Percentiles rank a stretch among this genome's conserved stretches.
Conservation (phyloP, 2,329 filamentous ascomycete species). For the Alternaria postmessia region DNA sequence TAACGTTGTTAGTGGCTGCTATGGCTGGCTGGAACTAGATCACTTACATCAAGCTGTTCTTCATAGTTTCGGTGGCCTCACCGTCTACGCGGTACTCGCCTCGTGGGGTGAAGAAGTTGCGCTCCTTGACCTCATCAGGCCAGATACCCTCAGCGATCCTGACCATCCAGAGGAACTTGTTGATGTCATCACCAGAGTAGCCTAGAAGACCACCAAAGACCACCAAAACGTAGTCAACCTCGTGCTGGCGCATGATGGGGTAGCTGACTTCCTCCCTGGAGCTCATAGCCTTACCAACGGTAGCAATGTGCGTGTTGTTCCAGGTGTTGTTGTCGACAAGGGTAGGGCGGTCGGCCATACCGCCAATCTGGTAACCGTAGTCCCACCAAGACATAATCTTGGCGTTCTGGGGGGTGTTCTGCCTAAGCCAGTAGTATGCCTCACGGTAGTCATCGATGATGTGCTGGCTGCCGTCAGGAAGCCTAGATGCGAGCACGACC, state of each 20-base stretch:
- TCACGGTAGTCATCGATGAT: conserved; percentile 99
- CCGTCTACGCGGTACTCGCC: conserved; percentile 96
- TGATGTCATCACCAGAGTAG: conserved; percentile 98
- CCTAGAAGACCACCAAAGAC: conserved; percentile 96
- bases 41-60: conserved; percentile 96
- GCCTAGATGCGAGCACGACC: conserved; percentile 88
- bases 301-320: conserved; percentile 99
- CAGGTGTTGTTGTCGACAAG: conserved; percentile 99
- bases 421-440: conserved; percentile 98
- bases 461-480: conserved; percentile 94
- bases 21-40: not conserved
- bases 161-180: conserved; percentile 99
- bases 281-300: conserved; percentile 98
- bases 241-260: conserved; percentile 96
- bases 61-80: conserved; percentile 95
- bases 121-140: conserved; percentile 98
- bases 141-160: conserved; percentile 98
- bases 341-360: conserved; percentile 97
- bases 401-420: conserved; percentile 93
- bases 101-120: conserved; percentile 90
- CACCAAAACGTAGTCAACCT: conserved; percentile 97
- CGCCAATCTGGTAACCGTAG: conserved; percentile 99
- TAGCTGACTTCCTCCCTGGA: conserved; percentile 98
- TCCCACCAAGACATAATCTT: conserved; percentile 99
- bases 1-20: conserved; percentile 32